Conservation (phyloP, 495 filamentous ascomycete genomes). For the Penicillium tannophilum region DNA sequence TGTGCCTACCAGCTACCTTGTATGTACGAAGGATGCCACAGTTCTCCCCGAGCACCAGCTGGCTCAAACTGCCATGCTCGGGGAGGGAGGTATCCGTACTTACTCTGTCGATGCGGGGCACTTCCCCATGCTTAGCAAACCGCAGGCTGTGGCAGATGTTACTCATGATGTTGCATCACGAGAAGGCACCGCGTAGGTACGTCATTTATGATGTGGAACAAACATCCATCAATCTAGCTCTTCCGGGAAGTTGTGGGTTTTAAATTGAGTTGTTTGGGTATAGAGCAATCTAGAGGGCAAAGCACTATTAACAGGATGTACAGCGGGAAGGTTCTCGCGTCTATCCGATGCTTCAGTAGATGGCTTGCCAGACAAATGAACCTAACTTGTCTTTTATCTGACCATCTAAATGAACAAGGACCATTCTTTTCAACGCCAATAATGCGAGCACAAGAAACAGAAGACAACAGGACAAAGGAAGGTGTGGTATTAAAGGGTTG, state of each 20-base stretch:
- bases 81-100: too few species aligned
- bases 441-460: conserved; percentile 1
- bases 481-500: conserved; percentile 57
- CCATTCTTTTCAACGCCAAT: conserved; percentile 6
- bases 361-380: neutral
- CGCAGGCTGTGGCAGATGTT: too few species aligned
- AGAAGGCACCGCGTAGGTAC: too few species aligned
- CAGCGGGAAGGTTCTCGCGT: conserved; percentile 3
- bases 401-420: neutral
- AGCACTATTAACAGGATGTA: conserved; percentile 2
- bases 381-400: neutral
- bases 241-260: neutral
- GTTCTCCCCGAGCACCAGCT: too few species aligned
- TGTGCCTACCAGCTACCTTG: too few species aligned
- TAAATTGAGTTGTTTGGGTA: conserved; percentile 26
- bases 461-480: neutral
- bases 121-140: too few species aligned
- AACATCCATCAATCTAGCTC: too few species aligned
- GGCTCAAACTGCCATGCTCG: too few species aligned
- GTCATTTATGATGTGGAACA: too few species aligned
- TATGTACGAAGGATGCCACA: too few species aligned
- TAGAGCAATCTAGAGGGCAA: conserved; percentile 20
- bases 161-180: too few species aligned
- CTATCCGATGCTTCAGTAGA: conserved; percentile 11
- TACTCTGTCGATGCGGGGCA: too few species aligned